Base-by-base conservation (phyloP, 306 rosid genomes). In the Rosa lucieae region DNA sequence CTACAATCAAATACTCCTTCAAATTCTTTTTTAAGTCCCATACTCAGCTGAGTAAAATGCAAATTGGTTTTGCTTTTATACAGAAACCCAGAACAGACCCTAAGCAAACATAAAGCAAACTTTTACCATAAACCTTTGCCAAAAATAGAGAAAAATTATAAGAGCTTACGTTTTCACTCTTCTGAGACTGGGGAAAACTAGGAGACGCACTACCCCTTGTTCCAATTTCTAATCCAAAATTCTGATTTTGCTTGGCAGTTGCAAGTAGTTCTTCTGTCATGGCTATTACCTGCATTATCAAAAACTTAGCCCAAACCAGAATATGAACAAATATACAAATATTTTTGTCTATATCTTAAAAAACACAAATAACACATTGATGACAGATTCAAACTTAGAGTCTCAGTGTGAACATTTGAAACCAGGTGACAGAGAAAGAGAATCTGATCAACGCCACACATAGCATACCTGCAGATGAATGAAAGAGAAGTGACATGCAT, bases 401-500 rank as follows among this genome's bases (percentile, higher is more conserved):
- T 86, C 89, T 91, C 87, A 85, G 86, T 76, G 83, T 82, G 89
- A 89, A 91, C 90, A 87, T 92, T 90, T 65, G 92, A 89, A 77
- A 86, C 91, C 91, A 88, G 87, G 91, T 84, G 89, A 78, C 86
- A 71, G 86, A 88, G 77, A 76, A 81, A 86, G 78, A 81, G 89
- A 87, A 83, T 88, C 90, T 81, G 89, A 91, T 86, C 91, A 92
- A 85, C 93, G 85, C 72, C 86, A 88, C 79, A 85, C 80, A 87
- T 75, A 87, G 94, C 92, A 88, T 81, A 91, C 98, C 99, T 93
- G 99, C 99, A 92, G 75, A 90, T 84, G 86, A 94, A 95, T 79
- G 92, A 91, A 90, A 93, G 86, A 91, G 83, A 89, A 82, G 91
- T 91, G 81, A 91, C 93, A 89, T 48, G 97, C 85, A 85, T 84